These are phyloP conservation scores for Botrytis sinoallii DNA, from an alignment of 2,329 filamentous ascomycete species.

Conservation along the genomic window DNA sequence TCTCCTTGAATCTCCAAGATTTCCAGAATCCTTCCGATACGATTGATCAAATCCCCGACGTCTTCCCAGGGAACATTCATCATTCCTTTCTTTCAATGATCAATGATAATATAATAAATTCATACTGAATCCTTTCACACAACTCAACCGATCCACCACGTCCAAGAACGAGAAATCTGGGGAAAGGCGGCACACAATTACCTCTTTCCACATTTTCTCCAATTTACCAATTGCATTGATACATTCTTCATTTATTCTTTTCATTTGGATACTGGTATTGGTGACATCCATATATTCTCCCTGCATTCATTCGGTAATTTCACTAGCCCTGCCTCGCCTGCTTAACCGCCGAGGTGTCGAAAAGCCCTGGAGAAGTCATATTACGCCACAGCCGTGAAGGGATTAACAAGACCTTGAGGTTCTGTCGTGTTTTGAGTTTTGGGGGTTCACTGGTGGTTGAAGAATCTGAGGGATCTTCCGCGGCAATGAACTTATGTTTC, in stretches of 20 bases:
- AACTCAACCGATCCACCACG: background rate
- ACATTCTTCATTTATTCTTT: background rate
- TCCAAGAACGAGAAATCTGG: background rate
- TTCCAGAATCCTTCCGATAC: background rate
- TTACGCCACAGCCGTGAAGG: background rate
- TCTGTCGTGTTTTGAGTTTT: slow-evolving; percentile 2
- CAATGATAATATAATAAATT: background rate
- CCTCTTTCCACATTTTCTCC: background rate
- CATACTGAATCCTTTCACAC: background rate
- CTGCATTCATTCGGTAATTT: background rate
- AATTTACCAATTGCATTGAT: background rate
- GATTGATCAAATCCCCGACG: background rate
- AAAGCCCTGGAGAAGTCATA: background rate
- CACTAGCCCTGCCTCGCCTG: background rate
- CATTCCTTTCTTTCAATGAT: background rate
- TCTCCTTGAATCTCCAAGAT: background rate
- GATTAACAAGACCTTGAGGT: background rate
- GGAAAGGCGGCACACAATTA: background rate
- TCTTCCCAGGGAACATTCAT: background rate
- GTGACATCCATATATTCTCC: background rate
- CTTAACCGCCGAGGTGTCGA: background rate
- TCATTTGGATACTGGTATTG: background rate
- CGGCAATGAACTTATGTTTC: background rate
- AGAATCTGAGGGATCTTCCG: background rate
- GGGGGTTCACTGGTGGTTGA: background rate